These are phyloP conservation scores for Neurospora tetrasperma DNA, from an alignment of 495 filamentous ascomycete genomes.

Conservation along the genomic window DNA sequence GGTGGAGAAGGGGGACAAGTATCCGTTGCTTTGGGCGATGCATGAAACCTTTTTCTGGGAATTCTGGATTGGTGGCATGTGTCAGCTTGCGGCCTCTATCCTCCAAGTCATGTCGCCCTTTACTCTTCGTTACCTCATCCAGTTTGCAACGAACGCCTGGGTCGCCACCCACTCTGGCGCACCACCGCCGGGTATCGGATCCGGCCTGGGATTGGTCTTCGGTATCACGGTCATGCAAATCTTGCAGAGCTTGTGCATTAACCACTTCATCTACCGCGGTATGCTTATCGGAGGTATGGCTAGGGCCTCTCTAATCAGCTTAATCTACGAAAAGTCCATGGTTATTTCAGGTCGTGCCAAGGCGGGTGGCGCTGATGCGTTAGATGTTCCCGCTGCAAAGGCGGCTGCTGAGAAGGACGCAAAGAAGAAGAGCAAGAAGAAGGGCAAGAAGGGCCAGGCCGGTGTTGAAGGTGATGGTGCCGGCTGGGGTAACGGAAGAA, in stretches of 20 bases:
- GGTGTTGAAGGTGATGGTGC: slow-evolving; percentile 53
- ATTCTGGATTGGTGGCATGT: slow-evolving; percentile 73
- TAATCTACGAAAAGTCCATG: slow-evolving; percentile 78
- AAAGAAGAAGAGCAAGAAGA: slow-evolving; percentile 21
- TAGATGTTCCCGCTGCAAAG: slow-evolving; percentile 21
- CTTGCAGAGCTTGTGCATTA: slow-evolving; percentile 58
- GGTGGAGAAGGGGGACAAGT: slow-evolving; percentile 53
- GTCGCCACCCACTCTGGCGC: slow-evolving; percentile 37
- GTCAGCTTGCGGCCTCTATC: slow-evolving; percentile 60
- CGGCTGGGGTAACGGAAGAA: slow-evolving; percentile 84
- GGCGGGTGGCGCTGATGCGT: slow-evolving; percentile 47
- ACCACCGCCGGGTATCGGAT: slow-evolving; percentile 50
- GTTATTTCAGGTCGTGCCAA: slow-evolving; percentile 67
- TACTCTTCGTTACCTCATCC: slow-evolving; percentile 62
- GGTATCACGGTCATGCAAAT: slow-evolving; percentile 71
- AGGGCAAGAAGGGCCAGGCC: slow-evolving; percentile 24
- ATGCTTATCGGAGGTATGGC: slow-evolving; percentile 72
- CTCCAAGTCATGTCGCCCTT: slow-evolving; percentile 68
- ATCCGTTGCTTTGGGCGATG: slow-evolving; percentile 68
- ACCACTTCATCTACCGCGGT: slow-evolving; percentile 74
- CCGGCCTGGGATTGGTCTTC: slow-evolving; percentile 62
- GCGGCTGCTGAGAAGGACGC: slow-evolving; percentile 23
- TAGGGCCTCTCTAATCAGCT: slow-evolving; percentile 60
- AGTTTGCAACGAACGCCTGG: slow-evolving; percentile 73
- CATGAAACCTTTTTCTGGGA: slow-evolving; percentile 82